Base-by-base conservation (phyloP, 1,139 yeast species). In the Lodderomyces oxycetoniae region DNA sequence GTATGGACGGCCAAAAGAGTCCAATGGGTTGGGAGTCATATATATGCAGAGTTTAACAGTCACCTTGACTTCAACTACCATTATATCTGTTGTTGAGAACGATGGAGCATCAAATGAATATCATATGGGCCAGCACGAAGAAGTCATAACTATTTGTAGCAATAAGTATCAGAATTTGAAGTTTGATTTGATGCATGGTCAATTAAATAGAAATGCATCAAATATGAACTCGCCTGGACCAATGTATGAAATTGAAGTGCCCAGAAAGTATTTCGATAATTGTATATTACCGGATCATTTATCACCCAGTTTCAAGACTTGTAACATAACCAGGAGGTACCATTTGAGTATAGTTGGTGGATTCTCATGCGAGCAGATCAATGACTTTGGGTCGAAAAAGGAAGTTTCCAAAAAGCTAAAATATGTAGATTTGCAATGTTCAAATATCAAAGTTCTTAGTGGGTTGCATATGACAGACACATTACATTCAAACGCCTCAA, bases 221-320 rank as follows among this genome's bases (percentile, higher is more conserved):
- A 31, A 12, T 19, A 13, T 31, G 10, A 31, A 28, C 14, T 29
- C 30, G 17, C 6, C 48, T 44, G 16, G 41, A 5, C 39, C 45
- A 1, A 38, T 61, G 9, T 68, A 61, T 45, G 78, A 72, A 43
- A 42, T 71, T 13, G 75, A 69, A 40, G 64, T 74, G 8, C 78
- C 79, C 1, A 41, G 44, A n/a, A 50, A 57, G 34, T 53, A 60
- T 36, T 70, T 55, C 36, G 48, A 55, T 24, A 65, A 66, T 39
- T 67, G 73, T 22, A 49, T 62, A 1, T 47, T 78, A 10, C 82
- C 85, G 0, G 70, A 63, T 31, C 52, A 62, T 36, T 53, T 76
- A 6, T 55, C 77, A 1, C 84, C 85, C 2, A 60, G 74, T 4
- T 79, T 79, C 52, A 57, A 53, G 25, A 73, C 79, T 3, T 79